These are phyloP conservation scores for Bipolaris victoriae DNA, from an alignment of 2,329 filamentous ascomycete genomes.

Conservation along the genomic window DNA sequence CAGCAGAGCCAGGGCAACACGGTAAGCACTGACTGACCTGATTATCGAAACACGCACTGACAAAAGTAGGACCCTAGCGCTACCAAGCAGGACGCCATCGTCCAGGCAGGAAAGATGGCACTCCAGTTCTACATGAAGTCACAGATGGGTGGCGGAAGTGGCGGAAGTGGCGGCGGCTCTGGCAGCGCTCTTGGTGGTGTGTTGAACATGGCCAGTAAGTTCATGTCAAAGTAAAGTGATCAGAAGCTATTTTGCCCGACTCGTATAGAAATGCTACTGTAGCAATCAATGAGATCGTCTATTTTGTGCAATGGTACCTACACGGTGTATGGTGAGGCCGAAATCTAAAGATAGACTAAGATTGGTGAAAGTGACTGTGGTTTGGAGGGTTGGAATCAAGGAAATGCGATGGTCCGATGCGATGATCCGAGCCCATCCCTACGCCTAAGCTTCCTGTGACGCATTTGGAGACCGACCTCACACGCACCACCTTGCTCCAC, in stretches of 20 bases:
- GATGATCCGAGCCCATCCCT: neutral
- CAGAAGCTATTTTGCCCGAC: neutral
- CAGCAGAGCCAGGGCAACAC: constrained; percentile 63
- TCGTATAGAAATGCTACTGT: neutral
- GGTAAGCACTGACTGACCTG: constrained; percentile 44
- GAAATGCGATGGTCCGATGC: neutral
- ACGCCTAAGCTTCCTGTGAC: neutral
- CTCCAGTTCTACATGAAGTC: constrained; percentile 91
- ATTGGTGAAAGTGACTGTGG: no score
- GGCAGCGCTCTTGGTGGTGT: constrained; percentile 58
- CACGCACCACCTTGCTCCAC: neutral
- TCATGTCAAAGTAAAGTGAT: constrained; percentile 48
- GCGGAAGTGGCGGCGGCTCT: constrained; percentile 45
- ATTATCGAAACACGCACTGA: constrained; percentile 48
- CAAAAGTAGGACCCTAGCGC: constrained; percentile 55
- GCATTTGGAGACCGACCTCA: neutral
- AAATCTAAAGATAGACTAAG: no score
- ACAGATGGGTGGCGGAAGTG: constrained; percentile 59
- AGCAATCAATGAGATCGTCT: neutral
- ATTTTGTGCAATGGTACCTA: no score
- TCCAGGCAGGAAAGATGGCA: constrained; percentile 82
- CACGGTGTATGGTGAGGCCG: no score
- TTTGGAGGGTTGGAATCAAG: neutral
- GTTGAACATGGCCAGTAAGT: constrained; percentile 66
- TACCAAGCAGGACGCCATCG: constrained; percentile 80